These are phyloP conservation scores for Boletus subparvulus DNA, from an alignment of 768 basidiomycete species.

Conservation along the genomic window DNA sequence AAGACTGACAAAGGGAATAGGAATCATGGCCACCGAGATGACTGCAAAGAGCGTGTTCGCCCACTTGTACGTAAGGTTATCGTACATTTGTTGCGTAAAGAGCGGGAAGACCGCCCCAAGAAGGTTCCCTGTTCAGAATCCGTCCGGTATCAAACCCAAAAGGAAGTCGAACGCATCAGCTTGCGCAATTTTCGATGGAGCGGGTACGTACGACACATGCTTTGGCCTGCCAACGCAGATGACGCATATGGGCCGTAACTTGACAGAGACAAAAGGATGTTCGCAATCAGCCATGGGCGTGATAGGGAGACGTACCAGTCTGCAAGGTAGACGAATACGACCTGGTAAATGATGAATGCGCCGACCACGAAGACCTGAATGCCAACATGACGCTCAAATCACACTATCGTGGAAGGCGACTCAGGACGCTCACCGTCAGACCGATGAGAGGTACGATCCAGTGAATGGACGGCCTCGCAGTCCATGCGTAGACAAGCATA, in stretches of 20 bases:
- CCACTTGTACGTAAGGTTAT: slow-evolving; percentile 55
- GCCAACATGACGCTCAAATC: not conserved
- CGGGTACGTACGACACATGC: slow-evolving; percentile 48
- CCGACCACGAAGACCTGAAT: slow-evolving; percentile 51
- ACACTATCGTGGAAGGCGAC: not conserved
- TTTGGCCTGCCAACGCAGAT: slow-evolving; percentile 67
- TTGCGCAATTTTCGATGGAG: not conserved
- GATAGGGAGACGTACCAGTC: slow-evolving; percentile 48
- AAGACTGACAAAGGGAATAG: slow-evolving; percentile 55
- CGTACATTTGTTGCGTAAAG: slow-evolving; percentile 61
- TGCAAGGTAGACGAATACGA: slow-evolving; percentile 59
- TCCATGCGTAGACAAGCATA: slow-evolving; percentile 78
- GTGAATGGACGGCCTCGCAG: slow-evolving; percentile 49
- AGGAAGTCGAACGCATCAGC: slow-evolving; percentile 19
- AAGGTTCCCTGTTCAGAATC: slow-evolving; percentile 43
- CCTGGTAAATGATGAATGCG: slow-evolving; percentile 55
- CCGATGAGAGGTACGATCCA: slow-evolving; percentile 53
- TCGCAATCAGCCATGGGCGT: not conserved
- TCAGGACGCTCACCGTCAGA: slow-evolving; percentile 20
- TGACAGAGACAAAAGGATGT: not conserved
- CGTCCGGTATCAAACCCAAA: slow-evolving; percentile 4
- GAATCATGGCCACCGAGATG: slow-evolving; percentile 53
- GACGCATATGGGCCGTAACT: slow-evolving; percentile 64
- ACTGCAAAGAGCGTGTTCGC: slow-evolving; percentile 57
- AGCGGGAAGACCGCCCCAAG: slow-evolving; percentile 56